Percentiles rank a stretch among this genome's conserved stretches.
Conservation (phyloP, 495 filamentous ascomycete genomes). For the Parachaetomium inaequale region DNA sequence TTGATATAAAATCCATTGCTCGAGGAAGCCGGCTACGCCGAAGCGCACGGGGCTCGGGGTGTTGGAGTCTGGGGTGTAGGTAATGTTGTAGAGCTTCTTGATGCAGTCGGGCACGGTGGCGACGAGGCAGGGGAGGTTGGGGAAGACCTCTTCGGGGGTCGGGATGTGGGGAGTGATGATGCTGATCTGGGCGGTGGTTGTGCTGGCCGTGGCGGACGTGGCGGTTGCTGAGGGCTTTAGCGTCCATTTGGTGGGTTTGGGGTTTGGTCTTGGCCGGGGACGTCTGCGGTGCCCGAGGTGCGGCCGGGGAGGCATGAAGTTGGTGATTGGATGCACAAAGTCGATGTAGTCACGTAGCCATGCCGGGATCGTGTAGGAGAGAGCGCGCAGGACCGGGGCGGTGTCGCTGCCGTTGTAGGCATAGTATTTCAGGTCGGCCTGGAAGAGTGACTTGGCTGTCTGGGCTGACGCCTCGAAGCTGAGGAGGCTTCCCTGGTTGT, state of each 20-base stretch:
- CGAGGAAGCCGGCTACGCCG: slow-evolving; percentile 67
- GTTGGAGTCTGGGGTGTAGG: slow-evolving; percentile 27
- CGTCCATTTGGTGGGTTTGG: not conserved
- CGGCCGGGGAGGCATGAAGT: slow-evolving; percentile 41
- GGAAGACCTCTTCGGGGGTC: not conserved
- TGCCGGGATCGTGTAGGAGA: slow-evolving; percentile 48
- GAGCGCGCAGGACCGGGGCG: slow-evolving; percentile 31
- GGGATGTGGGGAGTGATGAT: slow-evolving; percentile 14
- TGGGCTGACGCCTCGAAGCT: slow-evolving; percentile 34
- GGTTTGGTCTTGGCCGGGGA: slow-evolving; percentile 1
- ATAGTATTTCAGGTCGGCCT: slow-evolving; percentile 39
- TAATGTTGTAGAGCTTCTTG: slow-evolving; percentile 41
- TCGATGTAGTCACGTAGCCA: slow-evolving; percentile 39
- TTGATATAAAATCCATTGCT: slow-evolving; percentile 58
- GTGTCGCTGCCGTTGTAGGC: slow-evolving; percentile 25
- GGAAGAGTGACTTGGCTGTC: slow-evolving; percentile 35
- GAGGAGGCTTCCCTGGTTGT: slow-evolving; percentile 32
- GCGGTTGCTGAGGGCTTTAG: not conserved
- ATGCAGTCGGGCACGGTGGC: slow-evolving; percentile 38
- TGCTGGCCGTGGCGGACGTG: not conserved
- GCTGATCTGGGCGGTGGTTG: not conserved
- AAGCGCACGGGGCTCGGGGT: slow-evolving; percentile 38
- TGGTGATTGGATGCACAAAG: slow-evolving; percentile 42
- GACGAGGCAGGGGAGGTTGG: slow-evolving; percentile 31
- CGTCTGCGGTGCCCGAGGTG: not conserved